These are phyloP conservation scores for Dissophora globulifera DNA, from an alignment of 192 early-diverging fungal genomes.

Conservation along the genomic window DNA sequence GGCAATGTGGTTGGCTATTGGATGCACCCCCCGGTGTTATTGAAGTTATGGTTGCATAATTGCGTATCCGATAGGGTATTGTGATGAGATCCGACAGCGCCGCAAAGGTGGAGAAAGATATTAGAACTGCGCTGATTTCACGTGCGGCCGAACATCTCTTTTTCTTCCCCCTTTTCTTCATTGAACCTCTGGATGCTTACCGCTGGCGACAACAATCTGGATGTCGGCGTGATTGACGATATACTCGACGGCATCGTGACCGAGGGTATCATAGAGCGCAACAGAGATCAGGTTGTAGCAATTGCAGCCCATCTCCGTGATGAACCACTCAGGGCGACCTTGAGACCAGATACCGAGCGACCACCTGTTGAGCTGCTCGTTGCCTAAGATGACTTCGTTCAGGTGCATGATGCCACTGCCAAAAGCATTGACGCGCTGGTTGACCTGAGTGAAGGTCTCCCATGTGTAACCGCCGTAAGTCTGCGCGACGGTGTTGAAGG, in stretches of 20 bases:
- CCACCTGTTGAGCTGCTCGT: constrained; percentile 51
- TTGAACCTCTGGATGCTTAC: constrained; percentile 21
- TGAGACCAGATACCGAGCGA: constrained; percentile 73
- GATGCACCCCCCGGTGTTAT: too few species aligned
- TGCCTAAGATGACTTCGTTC: constrained; percentile 58
- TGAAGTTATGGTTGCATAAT: too few species aligned
- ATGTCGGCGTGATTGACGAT: constrained; percentile 92
- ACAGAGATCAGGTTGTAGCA: constrained; percentile 74
- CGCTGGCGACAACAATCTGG: constrained; percentile 67
- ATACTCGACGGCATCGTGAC: constrained; percentile 82
- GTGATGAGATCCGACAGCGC: too few species aligned
- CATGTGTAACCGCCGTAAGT: constrained; percentile 75
- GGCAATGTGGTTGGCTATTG: constrained; percentile 51
- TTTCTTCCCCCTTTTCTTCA: background rate
- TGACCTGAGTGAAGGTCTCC: constrained; percentile 75
- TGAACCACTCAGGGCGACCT: constrained; percentile 67
- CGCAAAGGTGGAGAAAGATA: too few species aligned
- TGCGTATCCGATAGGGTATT: too few species aligned
- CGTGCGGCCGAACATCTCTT: constrained; percentile 68
- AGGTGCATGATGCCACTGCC: constrained; percentile 77
- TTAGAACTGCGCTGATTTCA: too few species aligned
- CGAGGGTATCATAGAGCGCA: constrained; percentile 92
- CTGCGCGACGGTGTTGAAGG: constrained; percentile 66
- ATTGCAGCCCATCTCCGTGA: constrained; percentile 67
- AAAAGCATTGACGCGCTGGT: constrained; percentile 68